Evolutionary conservation across 345 rosid genomes (phyloP).

Genomic region (Eucalyptus pauciflora): DNA sequence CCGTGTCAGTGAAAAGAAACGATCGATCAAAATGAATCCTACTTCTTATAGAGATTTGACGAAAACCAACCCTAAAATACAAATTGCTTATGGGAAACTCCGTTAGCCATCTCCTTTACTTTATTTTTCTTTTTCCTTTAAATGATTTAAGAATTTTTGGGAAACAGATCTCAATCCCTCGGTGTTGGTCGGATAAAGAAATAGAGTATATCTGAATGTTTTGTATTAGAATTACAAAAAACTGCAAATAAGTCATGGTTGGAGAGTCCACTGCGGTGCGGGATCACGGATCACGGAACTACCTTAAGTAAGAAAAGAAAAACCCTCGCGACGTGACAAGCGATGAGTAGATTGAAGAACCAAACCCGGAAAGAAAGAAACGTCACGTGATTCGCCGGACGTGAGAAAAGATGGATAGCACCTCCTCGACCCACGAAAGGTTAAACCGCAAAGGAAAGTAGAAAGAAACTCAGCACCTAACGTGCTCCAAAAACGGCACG

Average conservation of each 20-base stretch:
- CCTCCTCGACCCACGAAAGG: neutral
- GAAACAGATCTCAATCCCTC: too few relatives aligned
- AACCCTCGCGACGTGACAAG: neutral
- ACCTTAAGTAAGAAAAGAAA: neutral
- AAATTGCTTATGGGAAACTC: too few relatives aligned
- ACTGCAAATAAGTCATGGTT: neutral
- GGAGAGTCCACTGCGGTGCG: accelerated
- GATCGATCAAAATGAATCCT: neutral
- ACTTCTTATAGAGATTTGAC: neutral
- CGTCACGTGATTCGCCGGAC: neutral
- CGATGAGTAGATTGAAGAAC: neutral
- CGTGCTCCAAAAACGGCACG: neutral
- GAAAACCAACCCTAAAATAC: neutral
- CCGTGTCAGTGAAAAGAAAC: neutral
- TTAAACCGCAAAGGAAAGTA: neutral
- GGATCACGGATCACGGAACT: neutral
- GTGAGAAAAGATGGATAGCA: neutral
- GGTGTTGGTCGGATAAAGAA: too few relatives aligned
- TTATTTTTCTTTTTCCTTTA: too few relatives aligned
- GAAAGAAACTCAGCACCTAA: neutral
- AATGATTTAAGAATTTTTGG: too few relatives aligned
- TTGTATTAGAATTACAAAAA: neutral
- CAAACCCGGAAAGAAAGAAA: neutral
- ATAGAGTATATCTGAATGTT: too few relatives aligned
- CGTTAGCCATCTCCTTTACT: too few relatives aligned